Evolutionary conservation across 176 grass and related monocot genomes (phyloP), one percentile per base, ranked within the genome.

Genomic region (Triticum urartu): DNA sequence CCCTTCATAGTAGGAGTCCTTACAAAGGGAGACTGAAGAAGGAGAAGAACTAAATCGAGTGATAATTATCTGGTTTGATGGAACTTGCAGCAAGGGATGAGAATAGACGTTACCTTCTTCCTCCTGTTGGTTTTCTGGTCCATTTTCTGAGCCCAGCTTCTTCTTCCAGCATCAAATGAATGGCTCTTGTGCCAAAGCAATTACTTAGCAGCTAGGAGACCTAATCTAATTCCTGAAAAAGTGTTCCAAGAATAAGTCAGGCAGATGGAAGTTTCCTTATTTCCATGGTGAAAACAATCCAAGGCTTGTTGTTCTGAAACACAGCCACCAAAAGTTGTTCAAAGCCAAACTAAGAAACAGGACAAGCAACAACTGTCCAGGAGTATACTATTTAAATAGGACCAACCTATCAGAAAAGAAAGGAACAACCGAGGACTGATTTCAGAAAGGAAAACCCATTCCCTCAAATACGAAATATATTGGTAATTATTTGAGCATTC

Each of bases 21-120:
- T 75, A 67, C 77, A 66, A 93, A 66, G 1, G 21, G 61, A 72
- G 73, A 85, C 91, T 93, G 72, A 24, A 54, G 20, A 79, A 26
- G 3, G 12, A 0, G 12, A 33, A 25, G 24, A 75, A 0, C 3
- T 48, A 43, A 75, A 45, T 1, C 75, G 18, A 68, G 18, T 21
- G 13, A 32, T 5, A 13, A 39, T 80, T 56, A 56, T 66, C 33
- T 64, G 12, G 73, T 40, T 18, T 21, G 0, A 66, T 26, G 64
- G 70, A 43, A 56, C 24, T 48, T 48, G 3, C 13, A 10, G 14
- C 3, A 75, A 33, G 10, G 28, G 64, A 66, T 72, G 5, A 71
- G 15, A 84, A 24, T 75, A 20, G 15, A 40, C 42, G 47, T 47
- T 72, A 88, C 88, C 91, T 88, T 90, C 82, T 90, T 89, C 68